Percentiles rank a stretch among this genome's conserved stretches.
Evolutionary conservation across 768 basidiomycete genomes (phyloP).

Genomic region (Polyporus arcularius): DNA sequence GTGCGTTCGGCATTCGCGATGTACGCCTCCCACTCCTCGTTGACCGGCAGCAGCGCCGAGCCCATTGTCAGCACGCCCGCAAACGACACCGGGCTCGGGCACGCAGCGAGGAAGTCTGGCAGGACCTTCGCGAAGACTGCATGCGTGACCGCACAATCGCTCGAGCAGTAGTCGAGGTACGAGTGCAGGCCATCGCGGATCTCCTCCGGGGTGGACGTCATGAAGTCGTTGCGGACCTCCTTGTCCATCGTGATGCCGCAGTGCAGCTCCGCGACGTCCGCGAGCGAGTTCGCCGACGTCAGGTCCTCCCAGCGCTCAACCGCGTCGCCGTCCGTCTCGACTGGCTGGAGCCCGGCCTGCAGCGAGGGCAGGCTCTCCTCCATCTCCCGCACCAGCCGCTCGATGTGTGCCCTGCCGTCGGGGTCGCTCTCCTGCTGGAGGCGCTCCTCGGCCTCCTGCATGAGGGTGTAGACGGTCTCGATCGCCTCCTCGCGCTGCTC

Average conservation of each 20-base stretch:
- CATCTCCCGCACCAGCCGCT: slow-evolving; percentile 37
- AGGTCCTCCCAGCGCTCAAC: slow-evolving; percentile 88
- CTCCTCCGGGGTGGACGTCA: slow-evolving; percentile 63
- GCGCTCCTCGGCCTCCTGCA: slow-evolving; percentile 42
- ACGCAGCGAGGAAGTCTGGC: slow-evolving; percentile 78
- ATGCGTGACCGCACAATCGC: slow-evolving; percentile 85
- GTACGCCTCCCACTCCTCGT: slow-evolving; percentile 87
- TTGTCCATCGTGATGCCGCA: slow-evolving; percentile 83
- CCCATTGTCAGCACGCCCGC: slow-evolving; percentile 92
- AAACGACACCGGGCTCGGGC: slow-evolving; percentile 92
- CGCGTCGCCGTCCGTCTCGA: slow-evolving; percentile 41
- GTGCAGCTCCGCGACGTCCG: slow-evolving; percentile 89
- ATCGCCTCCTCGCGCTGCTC: slow-evolving; percentile 65
- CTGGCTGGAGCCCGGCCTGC: slow-evolving; percentile 38
- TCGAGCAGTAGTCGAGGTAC: slow-evolving; percentile 83
- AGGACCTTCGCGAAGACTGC: slow-evolving; percentile 75
- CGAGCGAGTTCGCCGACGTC: slow-evolving; percentile 88
- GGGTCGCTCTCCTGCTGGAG: slow-evolving; percentile 43
- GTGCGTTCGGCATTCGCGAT: slow-evolving; percentile 73
- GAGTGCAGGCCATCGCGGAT: slow-evolving; percentile 67
- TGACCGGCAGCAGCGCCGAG: slow-evolving; percentile 86
- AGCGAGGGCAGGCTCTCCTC: slow-evolving; percentile 43
- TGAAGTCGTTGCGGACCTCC: slow-evolving; percentile 71
- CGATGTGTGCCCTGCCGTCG: slow-evolving; percentile 39
- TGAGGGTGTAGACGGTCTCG: slow-evolving; percentile 57